Evolutionary conservation across 805 yeast species (phyloP), one percentile per base, ranked within the genome.

Genomic region (Hanseniaspora lindneri): DNA sequence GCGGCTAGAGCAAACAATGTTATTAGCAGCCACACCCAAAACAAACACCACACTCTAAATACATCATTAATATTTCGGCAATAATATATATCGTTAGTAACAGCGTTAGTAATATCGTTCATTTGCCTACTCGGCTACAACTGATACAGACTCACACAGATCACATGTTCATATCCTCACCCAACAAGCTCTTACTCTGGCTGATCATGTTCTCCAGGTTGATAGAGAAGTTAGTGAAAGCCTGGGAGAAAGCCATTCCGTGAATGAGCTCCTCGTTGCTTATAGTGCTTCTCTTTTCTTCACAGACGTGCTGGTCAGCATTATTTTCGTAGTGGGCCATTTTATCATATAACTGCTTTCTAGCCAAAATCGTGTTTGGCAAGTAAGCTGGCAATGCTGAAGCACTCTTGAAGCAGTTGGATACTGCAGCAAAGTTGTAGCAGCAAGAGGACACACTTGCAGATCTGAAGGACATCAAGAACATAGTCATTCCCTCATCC

Each of bases 391-490:
- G 77, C 1, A 73, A 51, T 39, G 58, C 59, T 28, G 57, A 58
- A 34, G 60, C 63, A 0, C 69, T 58, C 51, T 66, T 53, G 53
- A 67, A 69, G 21, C 75, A 66, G 49, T 69, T 70, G 4, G 74
- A 61, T 4, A 73, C 39, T 9, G 72, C 54, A 52, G 67, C 71
- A n/a, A 73, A 58, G 8, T 66, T 58, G 54, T 65, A 69, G 9
- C 72, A 63, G 1, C 70, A 72, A 0, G 76, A 62, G 0, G 75
- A 66, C 4, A 70, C 73, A 20, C 73, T 64, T 44, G 73, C 75
- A 54, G 76, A 65, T 52, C 77, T 62, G 13, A 67, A 56, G 0
- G 75, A 64, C 29, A 70, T 50, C 32, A 73, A 54, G 5, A 67
- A 64, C 34, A 65, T 59, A 0, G 72, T 68, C 1, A 62, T 62